Conservation (phyloP, 2,329 filamentous ascomycete genomes). For the Aureobasidium pullulans region DNA sequence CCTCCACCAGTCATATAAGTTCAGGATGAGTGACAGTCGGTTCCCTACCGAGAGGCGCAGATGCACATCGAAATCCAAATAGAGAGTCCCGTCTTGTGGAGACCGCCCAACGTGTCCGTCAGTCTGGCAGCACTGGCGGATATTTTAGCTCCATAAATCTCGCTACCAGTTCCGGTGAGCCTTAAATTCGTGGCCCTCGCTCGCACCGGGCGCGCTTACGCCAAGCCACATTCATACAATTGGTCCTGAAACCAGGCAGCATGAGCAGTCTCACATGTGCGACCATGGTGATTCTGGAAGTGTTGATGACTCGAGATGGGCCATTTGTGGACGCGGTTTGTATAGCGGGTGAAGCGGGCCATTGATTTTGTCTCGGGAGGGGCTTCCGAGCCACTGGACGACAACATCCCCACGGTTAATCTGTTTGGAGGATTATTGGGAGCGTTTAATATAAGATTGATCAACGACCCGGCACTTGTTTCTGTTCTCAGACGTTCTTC, state of each 20-base stretch:
- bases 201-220: background rate
- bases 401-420: background rate
- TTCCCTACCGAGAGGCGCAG: background rate
- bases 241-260: background rate
- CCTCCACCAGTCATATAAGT: background rate
- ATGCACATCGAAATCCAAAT: slow-evolving; percentile 8
- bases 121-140: background rate
- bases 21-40: background rate
- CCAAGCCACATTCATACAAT: background rate
- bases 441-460: background rate
- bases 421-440: background rate
- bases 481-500: background rate
- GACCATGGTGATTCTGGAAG: background rate
- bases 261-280: background rate
- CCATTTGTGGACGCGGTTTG: background rate
- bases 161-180: slow-evolving; percentile 2
- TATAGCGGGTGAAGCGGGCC: background rate
- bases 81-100: slow-evolving; percentile 2
- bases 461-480: background rate
- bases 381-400: background rate
- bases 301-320: background rate
- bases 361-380: background rate
- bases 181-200: background rate
- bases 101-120: background rate
- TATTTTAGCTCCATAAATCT: background rate